Conservation (phyloP, 2,329 filamentous ascomycete species). For the Ramularia endophylla region DNA sequence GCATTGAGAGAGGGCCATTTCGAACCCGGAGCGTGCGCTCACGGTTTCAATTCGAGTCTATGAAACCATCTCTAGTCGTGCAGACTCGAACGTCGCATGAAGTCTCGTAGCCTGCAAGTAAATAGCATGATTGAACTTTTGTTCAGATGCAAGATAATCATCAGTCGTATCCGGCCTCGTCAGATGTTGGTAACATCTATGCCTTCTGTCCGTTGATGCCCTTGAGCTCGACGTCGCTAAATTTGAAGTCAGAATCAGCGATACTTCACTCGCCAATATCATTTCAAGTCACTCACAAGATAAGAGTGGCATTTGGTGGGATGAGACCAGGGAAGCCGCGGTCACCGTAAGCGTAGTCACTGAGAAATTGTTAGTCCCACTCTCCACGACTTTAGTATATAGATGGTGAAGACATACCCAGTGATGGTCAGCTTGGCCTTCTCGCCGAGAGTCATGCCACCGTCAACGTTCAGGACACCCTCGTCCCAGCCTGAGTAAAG, state of each 20-base stretch:
- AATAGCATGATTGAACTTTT: too few relatives aligned
- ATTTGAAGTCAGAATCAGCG: neutral
- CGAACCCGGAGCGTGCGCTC: too few relatives aligned
- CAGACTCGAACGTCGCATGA: too few relatives aligned
- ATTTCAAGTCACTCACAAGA: conserved; percentile 93
- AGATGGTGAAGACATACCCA: conserved; percentile 50
- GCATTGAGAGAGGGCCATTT: too few relatives aligned
- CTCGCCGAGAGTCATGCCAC: conserved; percentile 82
- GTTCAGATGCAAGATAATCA: too few relatives aligned
- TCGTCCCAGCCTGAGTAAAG: conserved; percentile 56
- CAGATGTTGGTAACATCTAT: conserved; percentile 19
- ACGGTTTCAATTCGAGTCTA: too few relatives aligned
- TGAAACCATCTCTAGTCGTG: too few relatives aligned
- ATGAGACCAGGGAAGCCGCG: conserved; percentile 72
- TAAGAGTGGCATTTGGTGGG: conserved; percentile 64
- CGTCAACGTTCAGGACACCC: conserved; percentile 54
- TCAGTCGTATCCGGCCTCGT: too few relatives aligned
- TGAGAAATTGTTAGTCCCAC: conserved; percentile 32
- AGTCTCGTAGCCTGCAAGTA: too few relatives aligned
- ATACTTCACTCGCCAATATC: neutral
- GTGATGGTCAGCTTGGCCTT: conserved; percentile 79
- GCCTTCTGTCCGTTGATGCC: conserved; percentile 50
- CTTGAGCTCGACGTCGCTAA: conserved; percentile 64
- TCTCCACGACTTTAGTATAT: too few relatives aligned
- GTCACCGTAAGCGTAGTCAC: conserved; percentile 60